Percentiles rank a stretch among this genome's conserved stretches.
Conservation (phyloP, 768 basidiomycete genomes). For the Tulasnella sp. region DNA sequence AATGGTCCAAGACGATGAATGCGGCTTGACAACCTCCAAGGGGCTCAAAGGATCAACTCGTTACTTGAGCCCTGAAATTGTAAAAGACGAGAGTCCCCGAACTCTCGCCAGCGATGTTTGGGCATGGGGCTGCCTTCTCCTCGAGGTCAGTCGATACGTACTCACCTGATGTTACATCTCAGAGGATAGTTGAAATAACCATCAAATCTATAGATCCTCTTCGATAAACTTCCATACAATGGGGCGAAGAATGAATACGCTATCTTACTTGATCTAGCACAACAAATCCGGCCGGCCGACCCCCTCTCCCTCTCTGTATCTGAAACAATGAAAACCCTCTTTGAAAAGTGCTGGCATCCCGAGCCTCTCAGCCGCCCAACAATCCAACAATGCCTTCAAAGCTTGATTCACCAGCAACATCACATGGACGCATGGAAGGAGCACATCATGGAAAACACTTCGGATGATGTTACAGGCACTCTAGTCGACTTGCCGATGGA, state of each 20-base stretch:
- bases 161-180: neutral
- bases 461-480: neutral
- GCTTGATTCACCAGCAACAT: neutral
- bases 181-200: too few relatives aligned
- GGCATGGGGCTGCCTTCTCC: conserved; percentile 19
- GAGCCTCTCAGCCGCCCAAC: neutral
- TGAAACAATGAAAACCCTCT: neutral
- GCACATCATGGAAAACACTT: neutral
- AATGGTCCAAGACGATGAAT: conserved; percentile 9
- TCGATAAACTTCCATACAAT: neutral
- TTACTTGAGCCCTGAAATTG: neutral
- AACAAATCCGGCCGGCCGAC: neutral
- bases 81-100: conserved; percentile 1
- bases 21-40: neutral
- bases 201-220: neutral
- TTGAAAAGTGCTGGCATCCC: neutral
- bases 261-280: neutral
- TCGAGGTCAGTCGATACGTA: neutral
- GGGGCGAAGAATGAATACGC: neutral
- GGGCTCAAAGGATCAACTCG: conserved; percentile 7
- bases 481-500: neutral
- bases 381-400: neutral
- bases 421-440: neutral
- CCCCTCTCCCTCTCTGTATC: neutral
- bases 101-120: conserved; percentile 13